Evolutionary conservation across 2,329 filamentous ascomycete species (phyloP), one percentile per base, ranked within the genome.

Genomic region (Aspergillus aculeatus): DNA sequence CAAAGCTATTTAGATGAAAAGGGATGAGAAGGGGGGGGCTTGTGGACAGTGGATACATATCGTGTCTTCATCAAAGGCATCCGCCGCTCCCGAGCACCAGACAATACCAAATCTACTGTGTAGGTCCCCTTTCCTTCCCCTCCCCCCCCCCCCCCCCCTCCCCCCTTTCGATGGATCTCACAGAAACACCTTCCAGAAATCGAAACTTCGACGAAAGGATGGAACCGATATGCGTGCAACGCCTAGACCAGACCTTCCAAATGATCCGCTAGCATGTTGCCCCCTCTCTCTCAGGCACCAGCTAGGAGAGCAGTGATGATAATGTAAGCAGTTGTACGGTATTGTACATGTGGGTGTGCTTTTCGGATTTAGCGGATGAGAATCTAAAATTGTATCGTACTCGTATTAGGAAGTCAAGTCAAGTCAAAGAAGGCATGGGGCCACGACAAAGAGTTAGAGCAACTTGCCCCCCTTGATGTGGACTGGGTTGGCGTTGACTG

Each of bases 151-250:
- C 23, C 23, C 23, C 23, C 6, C 1, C n/a, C 38, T 6, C 38
- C n/a, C 16, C 16, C 14, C 12, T 41, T 44, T 44, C 38, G 38
- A 44, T 44, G 38, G 38, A 44, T 44, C 38, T 44, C 38, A 44
- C 38, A 44, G 38, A 44, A 44, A 44, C 24, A 55, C 53, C 53
- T 55, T 55, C 53, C 53, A 55, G 53, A 55, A 55, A 55, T 21
- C 53, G 53, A 55, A 55, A 31, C 29, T 19, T 55, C 44, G 41
- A 55, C 53, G 53, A 55, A 48, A 48, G 19, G 41, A 35, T 6
- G 26, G 41, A 47, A 1, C 21, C 16, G 21, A 24, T 24, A 26
- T 47, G 26, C 19, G 19, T 14, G 19, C 26, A 44, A 19, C 16
- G 38, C 38, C 38, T 16, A 44, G 38, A 47, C 41, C 44, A 16